Conservation (phyloP, 164 flowering plant species). For the Dillenia suffruticosa region DNA sequence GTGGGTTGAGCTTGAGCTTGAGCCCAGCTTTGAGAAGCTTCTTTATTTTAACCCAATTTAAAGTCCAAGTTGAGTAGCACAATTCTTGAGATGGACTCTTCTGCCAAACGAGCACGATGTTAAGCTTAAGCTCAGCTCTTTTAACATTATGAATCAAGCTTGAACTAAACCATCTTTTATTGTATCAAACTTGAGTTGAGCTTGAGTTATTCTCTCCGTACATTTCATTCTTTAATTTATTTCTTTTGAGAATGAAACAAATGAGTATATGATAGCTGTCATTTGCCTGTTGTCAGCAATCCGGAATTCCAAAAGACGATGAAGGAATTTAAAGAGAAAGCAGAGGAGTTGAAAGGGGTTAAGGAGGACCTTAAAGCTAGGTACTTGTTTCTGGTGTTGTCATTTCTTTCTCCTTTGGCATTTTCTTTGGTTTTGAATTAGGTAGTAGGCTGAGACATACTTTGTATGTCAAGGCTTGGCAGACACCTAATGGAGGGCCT, state of each 20-base stretch:
- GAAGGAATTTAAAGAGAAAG: slow-evolving; percentile 78
- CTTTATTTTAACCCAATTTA: too few species aligned
- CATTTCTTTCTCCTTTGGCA: neutral
- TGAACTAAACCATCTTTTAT: too few species aligned
- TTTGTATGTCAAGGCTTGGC: slow-evolving; percentile 79
- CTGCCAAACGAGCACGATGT: too few species aligned
- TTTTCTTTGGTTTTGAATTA: slow-evolving; percentile 9
- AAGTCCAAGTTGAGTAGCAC: too few species aligned
- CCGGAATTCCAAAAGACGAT: slow-evolving; percentile 66
- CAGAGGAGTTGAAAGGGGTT: slow-evolving; percentile 67
- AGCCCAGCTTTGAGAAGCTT: too few species aligned
- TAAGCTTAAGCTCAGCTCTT: too few species aligned
- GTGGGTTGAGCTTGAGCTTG: too few species aligned
- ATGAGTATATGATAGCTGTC: neutral
- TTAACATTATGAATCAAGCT: too few species aligned
- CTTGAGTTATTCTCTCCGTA: too few species aligned
- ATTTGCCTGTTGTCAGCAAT: slow-evolving; percentile 41
- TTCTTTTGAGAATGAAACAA: neutral
- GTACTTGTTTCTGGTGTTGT: slow-evolving; percentile 32
- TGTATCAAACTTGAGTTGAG: too few species aligned
- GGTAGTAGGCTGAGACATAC: slow-evolving; percentile 79
- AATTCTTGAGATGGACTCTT: too few species aligned
- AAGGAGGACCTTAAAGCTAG: slow-evolving; percentile 76
- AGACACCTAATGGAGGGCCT: slow-evolving; percentile 52
- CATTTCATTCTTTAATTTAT: neutral